Evolutionary conservation across 495 filamentous ascomycete species (phyloP).

Genomic region (Tuber calosporum): DNA sequence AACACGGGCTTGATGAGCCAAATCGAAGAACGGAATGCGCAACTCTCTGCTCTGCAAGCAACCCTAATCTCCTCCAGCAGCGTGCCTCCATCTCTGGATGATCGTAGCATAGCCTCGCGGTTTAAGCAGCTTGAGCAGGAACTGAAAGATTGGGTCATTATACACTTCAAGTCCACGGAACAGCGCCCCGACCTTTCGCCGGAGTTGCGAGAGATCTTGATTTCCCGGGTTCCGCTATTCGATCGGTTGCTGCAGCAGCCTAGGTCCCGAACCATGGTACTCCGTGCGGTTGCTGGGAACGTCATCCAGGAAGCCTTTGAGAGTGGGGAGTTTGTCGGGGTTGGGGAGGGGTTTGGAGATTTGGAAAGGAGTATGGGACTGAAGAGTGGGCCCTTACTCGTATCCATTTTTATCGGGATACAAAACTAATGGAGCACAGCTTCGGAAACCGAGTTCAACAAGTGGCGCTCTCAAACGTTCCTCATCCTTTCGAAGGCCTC

Average conservation of each 20-base stretch:
- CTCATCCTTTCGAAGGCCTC: not conserved
- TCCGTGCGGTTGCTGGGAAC: not conserved
- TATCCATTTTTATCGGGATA: not conserved
- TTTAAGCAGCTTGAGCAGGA: constrained; percentile 9
- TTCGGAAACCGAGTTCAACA: not conserved
- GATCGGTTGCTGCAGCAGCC: constrained; percentile 1
- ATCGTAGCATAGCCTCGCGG: constrained; percentile 7
- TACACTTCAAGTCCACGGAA: not conserved
- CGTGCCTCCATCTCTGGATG: constrained; percentile 5
- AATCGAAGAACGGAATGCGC: not conserved
- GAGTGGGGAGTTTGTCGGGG: not conserved
- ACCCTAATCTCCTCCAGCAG: not conserved
- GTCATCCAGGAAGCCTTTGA: not conserved
- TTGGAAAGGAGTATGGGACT: not conserved
- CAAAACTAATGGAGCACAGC: not conserved
- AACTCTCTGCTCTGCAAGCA: not conserved
- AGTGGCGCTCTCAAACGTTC: not conserved
- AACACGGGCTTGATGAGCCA: not conserved
- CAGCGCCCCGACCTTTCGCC: not conserved
- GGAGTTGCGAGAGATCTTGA: not conserved
- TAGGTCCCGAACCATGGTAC: not conserved
- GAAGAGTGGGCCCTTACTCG: not conserved
- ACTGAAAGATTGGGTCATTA: constrained; percentile 11
- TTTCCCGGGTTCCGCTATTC: not conserved
- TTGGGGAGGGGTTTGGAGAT: not conserved